Base-by-base conservation (phyloP, 2,329 filamentous ascomycete species). In the Neopestalotiopsis sp. region DNA sequence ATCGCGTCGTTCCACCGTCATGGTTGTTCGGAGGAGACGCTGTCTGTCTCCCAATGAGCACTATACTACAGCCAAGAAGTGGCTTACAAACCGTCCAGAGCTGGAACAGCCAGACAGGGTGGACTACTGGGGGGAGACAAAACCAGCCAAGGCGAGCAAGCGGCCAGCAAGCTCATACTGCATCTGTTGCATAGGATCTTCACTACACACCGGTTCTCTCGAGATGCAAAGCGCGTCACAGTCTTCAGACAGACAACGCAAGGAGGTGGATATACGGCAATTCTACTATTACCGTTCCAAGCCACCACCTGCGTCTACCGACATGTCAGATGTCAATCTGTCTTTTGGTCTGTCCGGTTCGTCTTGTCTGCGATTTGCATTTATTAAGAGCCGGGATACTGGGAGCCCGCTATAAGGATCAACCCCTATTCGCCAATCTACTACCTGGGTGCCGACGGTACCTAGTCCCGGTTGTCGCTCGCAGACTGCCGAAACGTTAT, bases 391-490 rank as follows among this genome's bases (percentile, higher is more conserved):
- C 45, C 45, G n/a, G 45, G 45, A 20, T n/a, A n/a, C 20, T 20
- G 45, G 20, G 14, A 62, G 24, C 34, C 59, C 59, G 34, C 32
- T 34, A 52, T 64, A 42, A 28, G 61, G 61, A 40, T 64, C 17
- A 59, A 30, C 38, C n/a, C 61, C n/a, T n/a, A 24, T 64, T 49
- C 61, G 14, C 38, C 30, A 28, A 20, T 38, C 59, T 62, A n/a
- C 30, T 62, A 59, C 24, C 24, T 40, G n/a, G 57, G 17, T 20
- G 40, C 20, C 40, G 34, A 38, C 34, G 6, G 34, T 52, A 24
- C n/a, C 28, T 64, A 52, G 61, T 45, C 61, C 40, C 61, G 61
- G 61, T 64, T 64, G 61, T 64, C 61, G 61, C 61, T 52, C 34
- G n/a, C 59, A 49, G 38, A 45, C 38, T 64, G 38, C 34, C 61